Conservation (phyloP, 257 asterid genomes). For the Euphrasia confusa region DNA sequence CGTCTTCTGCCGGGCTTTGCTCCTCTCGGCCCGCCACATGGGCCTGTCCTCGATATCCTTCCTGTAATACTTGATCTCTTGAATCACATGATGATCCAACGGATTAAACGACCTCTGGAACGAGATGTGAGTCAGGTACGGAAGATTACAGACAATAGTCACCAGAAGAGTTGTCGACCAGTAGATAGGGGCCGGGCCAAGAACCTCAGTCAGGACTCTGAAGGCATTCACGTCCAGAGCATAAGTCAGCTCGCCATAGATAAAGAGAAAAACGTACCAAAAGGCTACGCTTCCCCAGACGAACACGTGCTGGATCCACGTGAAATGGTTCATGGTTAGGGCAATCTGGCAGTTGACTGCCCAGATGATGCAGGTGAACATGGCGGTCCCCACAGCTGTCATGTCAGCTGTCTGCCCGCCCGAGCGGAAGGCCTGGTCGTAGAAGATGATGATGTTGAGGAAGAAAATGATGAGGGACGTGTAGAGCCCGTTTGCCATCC, state of each 20-base stretch:
- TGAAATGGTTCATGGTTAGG: constrained; percentile 66
- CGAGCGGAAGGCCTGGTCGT: constrained; percentile 68
- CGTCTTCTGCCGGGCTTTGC: constrained; percentile 58
- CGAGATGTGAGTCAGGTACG: constrained; percentile 70
- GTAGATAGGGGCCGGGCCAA: constrained; percentile 76
- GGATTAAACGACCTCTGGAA: constrained; percentile 75
- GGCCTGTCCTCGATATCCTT: constrained; percentile 60
- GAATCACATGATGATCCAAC: constrained; percentile 82
- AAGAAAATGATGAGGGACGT: constrained; percentile 72
- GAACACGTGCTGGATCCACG: constrained; percentile 72
- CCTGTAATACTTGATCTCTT: constrained; percentile 70
- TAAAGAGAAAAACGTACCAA: constrained; percentile 67
- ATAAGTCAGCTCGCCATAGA: constrained; percentile 50
- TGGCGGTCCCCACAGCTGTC: constrained; percentile 70
- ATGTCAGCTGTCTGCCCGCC: constrained; percentile 90
- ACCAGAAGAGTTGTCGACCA: constrained; percentile 81
- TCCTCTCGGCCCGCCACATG: constrained; percentile 70
- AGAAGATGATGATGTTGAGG: constrained; percentile 69
- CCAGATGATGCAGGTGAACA: constrained; percentile 87
- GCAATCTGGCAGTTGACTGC: constrained; percentile 64
- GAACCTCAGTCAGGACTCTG: constrained; percentile 52
- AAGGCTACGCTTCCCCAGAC: constrained; percentile 63
- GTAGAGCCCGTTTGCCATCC: constrained; percentile 91
- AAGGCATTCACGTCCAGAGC: constrained; percentile 48
- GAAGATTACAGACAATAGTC: constrained; percentile 60